Conservation (phyloP, 176 grass and related monocot genomes). For the Urochloa ruziziensis region DNA sequence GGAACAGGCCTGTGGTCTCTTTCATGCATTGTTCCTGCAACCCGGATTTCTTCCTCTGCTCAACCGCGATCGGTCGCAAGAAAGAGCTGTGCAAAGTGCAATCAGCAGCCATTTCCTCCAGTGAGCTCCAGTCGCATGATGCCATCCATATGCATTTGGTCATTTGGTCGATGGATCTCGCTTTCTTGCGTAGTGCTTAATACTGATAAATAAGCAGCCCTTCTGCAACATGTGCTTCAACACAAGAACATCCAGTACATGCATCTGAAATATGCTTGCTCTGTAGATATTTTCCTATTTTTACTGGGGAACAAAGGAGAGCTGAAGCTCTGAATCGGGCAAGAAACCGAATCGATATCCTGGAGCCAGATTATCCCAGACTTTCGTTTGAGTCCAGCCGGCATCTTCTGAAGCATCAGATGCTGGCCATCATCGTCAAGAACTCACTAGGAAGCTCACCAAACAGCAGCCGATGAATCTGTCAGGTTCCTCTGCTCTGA, state of each 20-base stretch:
- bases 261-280: constrained; percentile 8
- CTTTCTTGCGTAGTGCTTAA: neutral
- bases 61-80: neutral
- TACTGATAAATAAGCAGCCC: constrained; percentile 40
- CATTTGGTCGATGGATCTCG: neutral
- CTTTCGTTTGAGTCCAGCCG: neutral
- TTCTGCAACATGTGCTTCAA: constrained; percentile 52
- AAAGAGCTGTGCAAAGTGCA: constrained; percentile 7
- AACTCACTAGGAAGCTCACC: constrained; percentile 34
- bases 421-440: constrained; percentile 30
- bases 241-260: constrained; percentile 4
- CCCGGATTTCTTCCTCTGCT: constrained; percentile 20
- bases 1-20: constrained; percentile 15
- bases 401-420: constrained; percentile 36
- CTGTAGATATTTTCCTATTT: neutral
- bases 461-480: constrained; percentile 16
- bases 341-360: neutral
- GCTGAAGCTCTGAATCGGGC: neutral
- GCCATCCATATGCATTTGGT: neutral
- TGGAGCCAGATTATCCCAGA: neutral
- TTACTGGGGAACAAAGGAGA: neutral
- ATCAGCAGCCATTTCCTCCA: constrained; percentile 16
- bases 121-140: constrained; percentile 2
- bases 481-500: constrained; percentile 17
- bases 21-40: constrained; percentile 13